phyloP scores from a whole-genome alignment of 108 stramenopile genomes.

The Stephanodiscus triporus region DNA sequence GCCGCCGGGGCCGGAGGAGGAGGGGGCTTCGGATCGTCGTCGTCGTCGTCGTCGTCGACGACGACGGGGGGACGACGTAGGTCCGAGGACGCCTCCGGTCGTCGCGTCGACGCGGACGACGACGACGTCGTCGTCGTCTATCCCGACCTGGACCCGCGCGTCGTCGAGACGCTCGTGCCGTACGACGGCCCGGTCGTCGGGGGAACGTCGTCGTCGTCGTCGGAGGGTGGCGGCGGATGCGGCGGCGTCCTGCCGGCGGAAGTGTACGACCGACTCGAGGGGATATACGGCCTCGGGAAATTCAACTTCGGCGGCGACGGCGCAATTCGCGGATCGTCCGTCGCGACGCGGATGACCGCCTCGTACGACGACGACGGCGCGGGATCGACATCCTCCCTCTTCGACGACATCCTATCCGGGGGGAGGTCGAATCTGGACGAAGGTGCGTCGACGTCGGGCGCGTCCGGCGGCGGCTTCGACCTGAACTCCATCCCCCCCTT shows the following conservation, averaged over 20 bases:
- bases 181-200: neutral
- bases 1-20: no score
- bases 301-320: conserved; percentile 70
- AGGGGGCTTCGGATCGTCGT: neutral
- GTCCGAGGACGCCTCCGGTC: no score
- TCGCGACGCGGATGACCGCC: neutral
- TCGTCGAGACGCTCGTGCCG: conserved; percentile 60
- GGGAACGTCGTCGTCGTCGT: conserved; percentile 16
- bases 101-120: neutral
- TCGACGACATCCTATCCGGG: conserved; percentile 57
- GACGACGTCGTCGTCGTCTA: conserved; percentile 11
- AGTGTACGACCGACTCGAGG: conserved; percentile 80
- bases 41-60: neutral
- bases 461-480: conserved; percentile 24
- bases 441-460: neutral
- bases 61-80: no score
- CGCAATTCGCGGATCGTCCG: conserved; percentile 37
- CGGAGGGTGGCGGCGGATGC: conserved; percentile 25
- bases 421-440: conserved; percentile 18
- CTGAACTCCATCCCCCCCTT: conserved; percentile 61
- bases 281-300: conserved; percentile 80
- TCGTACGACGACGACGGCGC: neutral
- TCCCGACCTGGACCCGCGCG: conserved; percentile 65
- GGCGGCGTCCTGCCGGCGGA: conserved; percentile 56
- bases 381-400: conserved; percentile 38